Base-by-base conservation (phyloP, 441 rosid genomes). In the Breynia disticha region DNA sequence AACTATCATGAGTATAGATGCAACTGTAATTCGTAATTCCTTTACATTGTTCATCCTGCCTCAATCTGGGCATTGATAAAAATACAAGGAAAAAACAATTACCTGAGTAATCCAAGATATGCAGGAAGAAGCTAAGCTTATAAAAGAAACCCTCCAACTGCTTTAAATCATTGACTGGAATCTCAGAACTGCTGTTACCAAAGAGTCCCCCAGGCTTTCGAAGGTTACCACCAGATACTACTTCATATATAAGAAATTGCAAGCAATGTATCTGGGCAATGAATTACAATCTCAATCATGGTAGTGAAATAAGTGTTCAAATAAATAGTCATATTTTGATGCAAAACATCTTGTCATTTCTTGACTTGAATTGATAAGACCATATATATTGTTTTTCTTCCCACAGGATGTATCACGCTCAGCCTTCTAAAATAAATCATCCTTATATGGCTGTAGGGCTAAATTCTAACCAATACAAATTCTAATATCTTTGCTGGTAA, bases 201-300 rank as follows among this genome's bases (percentile, higher is more conserved):
- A 94, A 94, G 51, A 94, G 94, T 9, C 99, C 99, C 58, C 97
- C 99, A 24, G 97, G 96, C 71, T 84, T 90, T 76, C 99, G 80
- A 57, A 90, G 90, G 82, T 94, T 90, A 54, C 99, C 99, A 60
- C 99, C 99, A 73, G 99, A 94, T 7, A 94, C 97, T 62, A 90
- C 95, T 76, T 94, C 99, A 69, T 90, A 94, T 55, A 94, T 94
- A 60, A 94, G 69, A 76, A 90, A 94, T 65, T 94, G 99, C 82
- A 94, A 79, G 72, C 97, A 94, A 67, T 90, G 97, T 53, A 90
- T 90, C 99, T 94, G 77, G 63, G 70, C 44, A 58, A 63, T 54
- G 61, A 57, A 75, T 9, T 39, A 8, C 43, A 39, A 39, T 39
- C 43, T 39, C 43, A 39, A 39, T 39, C 43, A 10, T 39, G 43